Base-by-base conservation (phyloP, 495 filamentous ascomycete species). In the Astrocystis sublimbata region DNA sequence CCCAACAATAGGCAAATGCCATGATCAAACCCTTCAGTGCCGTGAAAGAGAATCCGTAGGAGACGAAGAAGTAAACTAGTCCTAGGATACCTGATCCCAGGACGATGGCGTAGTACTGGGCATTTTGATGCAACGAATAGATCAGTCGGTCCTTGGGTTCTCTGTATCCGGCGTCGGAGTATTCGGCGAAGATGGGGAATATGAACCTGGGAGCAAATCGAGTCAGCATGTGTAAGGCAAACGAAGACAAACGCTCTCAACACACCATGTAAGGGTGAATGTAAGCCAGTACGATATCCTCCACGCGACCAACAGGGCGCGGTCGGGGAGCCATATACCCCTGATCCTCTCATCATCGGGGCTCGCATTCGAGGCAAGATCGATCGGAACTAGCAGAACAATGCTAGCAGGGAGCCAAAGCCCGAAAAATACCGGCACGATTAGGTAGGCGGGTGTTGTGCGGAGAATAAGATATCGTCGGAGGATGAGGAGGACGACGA, bases 241-340 rank as follows among this genome's bases (percentile, higher is more conserved):
- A 19, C 17, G 45, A 24, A 52, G 6, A 17, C 35, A 35, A 24
- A 56, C 31, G 53, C n/a, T n/a, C n/a, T n/a, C 35, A 41, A 65
- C 47, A 38, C 23, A 93, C 93, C 94, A 98, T 36, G 94, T 98
- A 67, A 98, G 80, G 49, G 85, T 85, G 71, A 98, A 98, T 24
- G 93, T 97, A 45, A 98, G 79, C 94, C 94, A 98, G 77, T 98
- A 98, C 33, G 89, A 86, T 52, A 98, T 90, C 58, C 93, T 83
- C 94, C 94, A 98, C 64, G 85, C 87, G 5, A 97, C 89, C 64
- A 92, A 80, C 43, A 96, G 76, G 35, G 90, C 80, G 30, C 83
- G 77, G 59, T 88, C 81, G 7, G 91, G 87, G 23, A 88, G 76
- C 76, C 83, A 85, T 43, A 88, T 82, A 31, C 85, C 85, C 63